These are phyloP conservation scores for Coleophoma cylindrospora DNA, from an alignment of 2,329 filamentous ascomycete species.

Conservation along the genomic window DNA sequence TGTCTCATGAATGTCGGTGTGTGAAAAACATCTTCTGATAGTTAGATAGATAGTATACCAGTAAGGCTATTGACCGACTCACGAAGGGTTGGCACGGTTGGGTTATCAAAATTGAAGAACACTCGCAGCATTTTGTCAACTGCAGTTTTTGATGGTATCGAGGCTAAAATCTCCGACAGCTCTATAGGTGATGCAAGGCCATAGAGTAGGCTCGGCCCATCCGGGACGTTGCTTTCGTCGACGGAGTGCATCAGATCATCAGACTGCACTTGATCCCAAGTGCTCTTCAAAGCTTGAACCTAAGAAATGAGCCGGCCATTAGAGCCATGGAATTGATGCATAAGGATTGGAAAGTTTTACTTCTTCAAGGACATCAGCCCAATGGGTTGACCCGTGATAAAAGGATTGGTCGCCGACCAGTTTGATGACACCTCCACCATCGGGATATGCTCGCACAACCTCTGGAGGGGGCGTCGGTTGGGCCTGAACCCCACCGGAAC, in stretches of 20 bases:
- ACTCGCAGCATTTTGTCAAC: conserved; percentile 78
- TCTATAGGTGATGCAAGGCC: conserved; percentile 64
- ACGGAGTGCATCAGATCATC: conserved; percentile 62
- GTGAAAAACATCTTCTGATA: conserved; percentile 62
- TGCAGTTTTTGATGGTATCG: conserved; percentile 72
- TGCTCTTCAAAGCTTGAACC: conserved; percentile 29
- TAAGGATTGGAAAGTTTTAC: conserved; percentile 26
- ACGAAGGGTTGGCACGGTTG: conserved; percentile 42
- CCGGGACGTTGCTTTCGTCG: conserved; percentile 35
- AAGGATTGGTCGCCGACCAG: conserved; percentile 67
- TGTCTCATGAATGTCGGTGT: conserved; percentile 77
- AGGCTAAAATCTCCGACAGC: conserved; percentile 71
- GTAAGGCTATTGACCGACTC: conserved; percentile 9
- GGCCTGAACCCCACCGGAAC: conserved; percentile 54
- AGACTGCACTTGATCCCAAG: conserved; percentile 82
- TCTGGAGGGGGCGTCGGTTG: conserved; percentile 27
- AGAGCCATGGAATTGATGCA: not conserved
- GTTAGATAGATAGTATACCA: conserved; percentile 3
- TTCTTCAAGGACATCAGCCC: conserved; percentile 71
- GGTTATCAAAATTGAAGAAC: conserved; percentile 78
- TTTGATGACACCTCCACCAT: conserved; percentile 70
- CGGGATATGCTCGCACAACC: conserved; percentile 42
- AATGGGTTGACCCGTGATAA: conserved; percentile 77
- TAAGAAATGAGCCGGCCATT: not conserved
- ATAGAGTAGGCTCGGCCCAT: conserved; percentile 66